These are phyloP conservation scores for Phylloporus sp. DNA, from an alignment of 1,284 basidiomycete species.

Conservation along the genomic window DNA sequence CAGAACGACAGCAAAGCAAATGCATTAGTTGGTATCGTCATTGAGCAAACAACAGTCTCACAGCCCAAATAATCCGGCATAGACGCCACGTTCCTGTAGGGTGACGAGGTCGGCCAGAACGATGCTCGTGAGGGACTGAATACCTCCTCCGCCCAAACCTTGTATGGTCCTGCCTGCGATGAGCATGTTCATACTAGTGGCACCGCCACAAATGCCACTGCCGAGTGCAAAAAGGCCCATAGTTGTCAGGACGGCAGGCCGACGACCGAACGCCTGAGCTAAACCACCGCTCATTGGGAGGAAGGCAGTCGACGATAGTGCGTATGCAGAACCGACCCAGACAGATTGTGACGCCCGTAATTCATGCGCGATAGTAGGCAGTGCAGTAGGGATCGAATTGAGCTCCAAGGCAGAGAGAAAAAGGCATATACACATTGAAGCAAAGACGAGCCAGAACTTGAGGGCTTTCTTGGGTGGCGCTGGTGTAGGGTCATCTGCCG, in stretches of 20 bases:
- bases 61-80: conserved; percentile 9
- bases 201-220: conserved; percentile 9
- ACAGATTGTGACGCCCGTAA: conserved; percentile 28
- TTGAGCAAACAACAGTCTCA: not conserved
- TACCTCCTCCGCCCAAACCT: conserved; percentile 11
- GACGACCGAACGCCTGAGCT: conserved; percentile 44
- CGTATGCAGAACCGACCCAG: conserved; percentile 42
- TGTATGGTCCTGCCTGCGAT: conserved; percentile 9
- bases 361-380: conserved; percentile 12
- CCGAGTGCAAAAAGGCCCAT: conserved; percentile 42
- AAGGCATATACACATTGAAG: conserved; percentile 12
- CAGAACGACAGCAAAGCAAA: not conserved
- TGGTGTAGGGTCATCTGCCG: conserved; percentile 4
- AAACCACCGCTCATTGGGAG: conserved; percentile 28
- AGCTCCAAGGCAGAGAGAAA: conserved; percentile 15
- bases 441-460: conserved; percentile 12
- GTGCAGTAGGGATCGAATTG: conserved; percentile 10
- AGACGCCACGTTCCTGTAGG: conserved; percentile 11
- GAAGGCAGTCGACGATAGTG: conserved; percentile 42
- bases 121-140: conserved; percentile 12
- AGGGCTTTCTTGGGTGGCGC: not conserved
- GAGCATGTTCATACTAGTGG: conserved; percentile 7
- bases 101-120: conserved; percentile 12
- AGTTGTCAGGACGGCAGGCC: conserved; percentile 44
- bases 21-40: not conserved